Conservation (phyloP, 306 rosid genomes). For the Betula pendula region DNA sequence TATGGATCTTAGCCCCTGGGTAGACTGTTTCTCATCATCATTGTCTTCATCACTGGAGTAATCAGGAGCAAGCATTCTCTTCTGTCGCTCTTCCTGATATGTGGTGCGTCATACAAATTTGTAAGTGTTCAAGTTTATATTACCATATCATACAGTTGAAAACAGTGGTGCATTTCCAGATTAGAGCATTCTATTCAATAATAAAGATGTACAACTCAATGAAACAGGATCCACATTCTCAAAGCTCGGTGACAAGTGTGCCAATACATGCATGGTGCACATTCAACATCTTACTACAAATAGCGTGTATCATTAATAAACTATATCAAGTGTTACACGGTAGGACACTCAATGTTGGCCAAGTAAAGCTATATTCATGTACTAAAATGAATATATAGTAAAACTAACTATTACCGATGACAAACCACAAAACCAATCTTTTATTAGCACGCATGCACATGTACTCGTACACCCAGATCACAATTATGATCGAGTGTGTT, state of each 20-base stretch:
- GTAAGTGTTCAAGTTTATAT: constrained; percentile 7
- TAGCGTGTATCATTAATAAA: neutral
- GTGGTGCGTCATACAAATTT: neutral
- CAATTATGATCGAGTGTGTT: constrained; percentile 5
- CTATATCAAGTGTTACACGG: neutral
- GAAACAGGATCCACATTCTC: neutral
- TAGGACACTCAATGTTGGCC: neutral
- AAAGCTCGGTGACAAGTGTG: neutral
- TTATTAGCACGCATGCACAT: neutral
- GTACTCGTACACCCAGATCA: neutral
- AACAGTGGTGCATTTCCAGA: neutral
- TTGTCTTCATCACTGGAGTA: constrained; percentile 72
- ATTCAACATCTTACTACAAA: neutral
- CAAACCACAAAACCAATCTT: neutral
- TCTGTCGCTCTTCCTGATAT: constrained; percentile 81
- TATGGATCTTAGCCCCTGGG: constrained; percentile 48
- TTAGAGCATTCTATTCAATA: neutral
- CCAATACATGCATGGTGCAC: neutral
- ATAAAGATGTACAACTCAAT: neutral
- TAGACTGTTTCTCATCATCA: constrained; percentile 53
- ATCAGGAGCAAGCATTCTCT: constrained; percentile 75
- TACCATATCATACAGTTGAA: neutral
- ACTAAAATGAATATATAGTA: neutral
- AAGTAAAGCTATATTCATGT: neutral
- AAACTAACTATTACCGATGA: neutral